Evolutionary conservation across 2,329 filamentous ascomycete genomes (phyloP).

Genomic region (Cladophialophora yegresii): DNA sequence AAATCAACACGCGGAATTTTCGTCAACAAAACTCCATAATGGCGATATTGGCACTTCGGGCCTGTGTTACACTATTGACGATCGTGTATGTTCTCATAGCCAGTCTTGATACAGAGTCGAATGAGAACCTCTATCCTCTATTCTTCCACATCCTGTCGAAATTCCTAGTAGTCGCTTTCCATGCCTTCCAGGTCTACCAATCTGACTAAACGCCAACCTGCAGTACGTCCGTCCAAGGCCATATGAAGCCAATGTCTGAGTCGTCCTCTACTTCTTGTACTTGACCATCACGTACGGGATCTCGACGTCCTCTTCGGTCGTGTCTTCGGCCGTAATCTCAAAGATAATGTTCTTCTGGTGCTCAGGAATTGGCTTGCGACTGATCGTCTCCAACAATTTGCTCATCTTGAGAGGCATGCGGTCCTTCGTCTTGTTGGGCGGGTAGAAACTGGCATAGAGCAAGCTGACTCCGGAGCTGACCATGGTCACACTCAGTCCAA

Average conservation of each 20-base stretch:
- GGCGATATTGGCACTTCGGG: not conserved
- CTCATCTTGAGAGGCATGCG: constrained; percentile 81
- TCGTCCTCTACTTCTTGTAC: constrained; percentile 44
- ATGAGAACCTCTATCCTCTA: constrained; percentile 12
- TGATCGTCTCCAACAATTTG: constrained; percentile 81
- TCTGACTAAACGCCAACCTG: constrained; percentile 4
- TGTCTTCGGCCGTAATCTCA: constrained; percentile 89
- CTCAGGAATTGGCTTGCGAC: constrained; percentile 84
- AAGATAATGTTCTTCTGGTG: constrained; percentile 97
- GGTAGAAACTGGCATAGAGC: constrained; percentile 91
- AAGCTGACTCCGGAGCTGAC: constrained; percentile 95
- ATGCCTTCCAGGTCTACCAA: not conserved
- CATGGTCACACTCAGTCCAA: constrained; percentile 84
- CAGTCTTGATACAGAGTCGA: constrained; percentile 10
- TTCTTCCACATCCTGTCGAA: not conserved
- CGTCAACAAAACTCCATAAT: not conserved
- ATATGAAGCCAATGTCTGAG: not conserved
- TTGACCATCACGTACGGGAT: constrained; percentile 95
- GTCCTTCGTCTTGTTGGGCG: constrained; percentile 78
- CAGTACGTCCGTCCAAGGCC: too few species aligned
- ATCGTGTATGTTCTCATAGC: not conserved
- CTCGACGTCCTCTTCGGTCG: constrained; percentile 89
- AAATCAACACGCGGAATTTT: not conserved
- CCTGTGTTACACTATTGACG: not conserved
- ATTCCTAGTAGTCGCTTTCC: not conserved